A percentile compares a stretch with the other conserved stretches of the same genome.
Conservation (phyloP, 202 grass and related monocot species). For the Schoenoplectus tabernaemontani region DNA sequence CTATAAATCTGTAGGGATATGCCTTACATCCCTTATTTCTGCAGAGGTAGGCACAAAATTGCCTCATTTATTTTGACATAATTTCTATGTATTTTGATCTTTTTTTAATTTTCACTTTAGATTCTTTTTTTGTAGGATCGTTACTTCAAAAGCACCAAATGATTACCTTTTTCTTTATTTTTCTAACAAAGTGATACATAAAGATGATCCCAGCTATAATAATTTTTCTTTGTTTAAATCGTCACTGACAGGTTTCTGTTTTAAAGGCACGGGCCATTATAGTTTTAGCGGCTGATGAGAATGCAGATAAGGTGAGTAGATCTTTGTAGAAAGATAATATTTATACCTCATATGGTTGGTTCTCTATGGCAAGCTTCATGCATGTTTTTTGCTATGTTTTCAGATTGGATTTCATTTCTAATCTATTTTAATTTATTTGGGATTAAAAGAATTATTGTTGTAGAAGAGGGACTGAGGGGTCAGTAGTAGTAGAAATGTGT, state of each 20-base stretch:
- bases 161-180: constrained; percentile 1
- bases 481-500: constrained; percentile 98
- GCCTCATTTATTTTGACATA: too few species aligned
- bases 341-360: neutral
- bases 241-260: constrained; percentile 66
- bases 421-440: too few species aligned
- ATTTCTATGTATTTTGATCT: too few species aligned
- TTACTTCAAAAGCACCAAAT: too few species aligned
- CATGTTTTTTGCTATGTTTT: neutral
- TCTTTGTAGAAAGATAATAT: constrained; percentile 9
- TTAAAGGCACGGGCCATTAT: constrained; percentile 94
- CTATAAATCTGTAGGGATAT: too few species aligned
- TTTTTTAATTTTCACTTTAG: too few species aligned
- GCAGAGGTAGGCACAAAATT: too few species aligned
- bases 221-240: constrained; percentile 11
- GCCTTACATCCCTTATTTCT: too few species aligned
- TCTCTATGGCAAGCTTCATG: neutral
- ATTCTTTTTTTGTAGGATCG: too few species aligned
- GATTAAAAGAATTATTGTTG: too few species aligned
- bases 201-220: constrained; percentile 18
- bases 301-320: constrained; percentile 92
- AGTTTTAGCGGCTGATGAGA: constrained; percentile 96
- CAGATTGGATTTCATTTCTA: too few species aligned
- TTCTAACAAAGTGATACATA: neutral
- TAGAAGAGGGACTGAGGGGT: constrained; percentile 83